These are phyloP conservation scores for Clarireedia hainanense DNA, from an alignment of 2,329 filamentous ascomycete genomes.

Conservation along the genomic window DNA sequence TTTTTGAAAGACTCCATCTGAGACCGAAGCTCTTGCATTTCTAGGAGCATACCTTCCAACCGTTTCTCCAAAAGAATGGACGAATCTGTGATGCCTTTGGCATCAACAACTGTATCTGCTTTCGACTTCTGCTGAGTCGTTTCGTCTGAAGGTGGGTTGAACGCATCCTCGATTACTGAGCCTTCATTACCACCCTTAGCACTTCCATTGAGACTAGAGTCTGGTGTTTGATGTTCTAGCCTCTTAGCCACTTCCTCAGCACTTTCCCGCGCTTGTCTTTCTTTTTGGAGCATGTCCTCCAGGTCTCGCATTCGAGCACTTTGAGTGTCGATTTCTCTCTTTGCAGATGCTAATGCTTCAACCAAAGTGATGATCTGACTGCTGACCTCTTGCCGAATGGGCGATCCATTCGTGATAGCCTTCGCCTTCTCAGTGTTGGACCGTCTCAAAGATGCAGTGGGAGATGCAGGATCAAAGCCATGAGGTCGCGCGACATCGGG, in stretches of 20 bases:
- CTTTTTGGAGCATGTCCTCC: constrained; percentile 69
- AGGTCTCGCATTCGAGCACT: constrained; percentile 71
- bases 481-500: constrained; percentile 57
- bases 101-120: constrained; percentile 44
- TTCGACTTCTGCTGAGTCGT: constrained; percentile 22
- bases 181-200: constrained; percentile 32
- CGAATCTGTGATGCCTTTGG: constrained; percentile 72
- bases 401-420: constrained; percentile 39
- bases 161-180: constrained; percentile 37
- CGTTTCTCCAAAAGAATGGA: constrained; percentile 37
- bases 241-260: constrained; percentile 76
- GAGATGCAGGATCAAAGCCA: constrained; percentile 34
- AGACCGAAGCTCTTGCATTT: constrained; percentile 23
- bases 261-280: constrained; percentile 71
- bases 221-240: constrained; percentile 50
- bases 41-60: constrained; percentile 23
- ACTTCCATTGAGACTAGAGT: constrained; percentile 34
- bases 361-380: constrained; percentile 78
- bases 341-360: constrained; percentile 75
- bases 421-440: constrained; percentile 69
- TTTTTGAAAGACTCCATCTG: constrained; percentile 58
- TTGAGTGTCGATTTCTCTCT: constrained; percentile 81
- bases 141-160: constrained; percentile 34
- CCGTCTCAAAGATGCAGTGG: constrained; percentile 58
- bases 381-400: constrained; percentile 43